Percentiles rank a stretch among this genome's conserved stretches.
Conservation (phyloP, 139 green algal species). For the Chlorella sp. region DNA sequence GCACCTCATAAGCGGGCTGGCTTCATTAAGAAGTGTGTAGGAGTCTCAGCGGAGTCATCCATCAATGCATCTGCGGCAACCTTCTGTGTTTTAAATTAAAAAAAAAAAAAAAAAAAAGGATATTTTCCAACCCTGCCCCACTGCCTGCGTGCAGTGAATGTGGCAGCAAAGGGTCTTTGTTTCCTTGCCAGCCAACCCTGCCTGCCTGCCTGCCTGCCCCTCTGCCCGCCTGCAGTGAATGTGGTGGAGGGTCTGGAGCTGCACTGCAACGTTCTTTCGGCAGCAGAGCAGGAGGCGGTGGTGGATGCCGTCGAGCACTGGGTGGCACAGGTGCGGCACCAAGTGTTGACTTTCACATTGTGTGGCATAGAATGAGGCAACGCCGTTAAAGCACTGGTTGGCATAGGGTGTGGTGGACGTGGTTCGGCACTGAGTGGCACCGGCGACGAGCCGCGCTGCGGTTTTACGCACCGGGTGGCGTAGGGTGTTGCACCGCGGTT, state of each 20-base stretch:
- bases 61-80: too few relatives aligned
- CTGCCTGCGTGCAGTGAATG: constrained; percentile 35
- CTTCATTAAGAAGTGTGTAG: too few relatives aligned
- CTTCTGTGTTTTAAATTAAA: too few relatives aligned
- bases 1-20: too few relatives aligned
- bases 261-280: constrained; percentile 53
- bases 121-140: too few relatives aligned
- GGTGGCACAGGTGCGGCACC: constrained; percentile 34
- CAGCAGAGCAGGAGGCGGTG: constrained; percentile 50
- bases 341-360: neutral
- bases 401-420: too few relatives aligned
- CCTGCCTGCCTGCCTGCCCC: neutral
- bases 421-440: too few relatives aligned
- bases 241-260: constrained; percentile 62
- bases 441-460: too few relatives aligned
- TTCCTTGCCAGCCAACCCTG: too few relatives aligned
- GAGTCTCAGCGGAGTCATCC: neutral
- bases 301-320: constrained; percentile 47
- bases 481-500: too few relatives aligned
- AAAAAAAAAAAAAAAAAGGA: too few relatives aligned
- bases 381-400: neutral
- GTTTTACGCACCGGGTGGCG: too few relatives aligned
- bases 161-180: neutral
- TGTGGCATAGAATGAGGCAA: neutral
- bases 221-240: constrained; percentile 33